These are phyloP conservation scores for Fragaria ananassa DNA, from an alignment of 306 rosid species.

Conservation along the genomic window DNA sequence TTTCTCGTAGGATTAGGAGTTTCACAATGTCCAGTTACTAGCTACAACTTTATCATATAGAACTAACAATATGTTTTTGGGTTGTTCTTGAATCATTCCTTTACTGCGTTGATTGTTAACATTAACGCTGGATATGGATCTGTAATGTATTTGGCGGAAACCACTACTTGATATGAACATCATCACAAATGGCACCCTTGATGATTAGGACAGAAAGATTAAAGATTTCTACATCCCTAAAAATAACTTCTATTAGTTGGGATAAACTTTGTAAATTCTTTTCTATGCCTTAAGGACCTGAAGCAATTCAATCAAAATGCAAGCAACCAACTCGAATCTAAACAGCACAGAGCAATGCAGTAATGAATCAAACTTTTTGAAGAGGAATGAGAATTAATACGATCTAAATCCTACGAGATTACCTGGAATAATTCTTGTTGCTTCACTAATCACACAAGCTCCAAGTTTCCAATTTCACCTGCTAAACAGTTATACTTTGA, in stretches of 20 bases:
- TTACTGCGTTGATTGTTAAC: neutral
- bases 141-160: neutral
- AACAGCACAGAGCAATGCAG: neutral
- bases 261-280: too few species aligned
- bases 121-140: neutral
- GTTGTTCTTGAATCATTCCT: neutral
- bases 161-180: neutral
- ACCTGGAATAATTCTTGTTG: neutral
- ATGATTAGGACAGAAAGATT: too few species aligned
- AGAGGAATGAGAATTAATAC: too few species aligned
- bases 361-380: neutral
- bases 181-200: too few species aligned
- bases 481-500: neutral
- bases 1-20: constrained; percentile 6
- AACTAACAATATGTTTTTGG: neutral
- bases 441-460: neutral
- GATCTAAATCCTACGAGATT: neutral
- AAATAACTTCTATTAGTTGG: too few species aligned
- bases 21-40: neutral
- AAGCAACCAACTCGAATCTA: neutral
- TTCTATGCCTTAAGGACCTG: too few species aligned
- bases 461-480: neutral
- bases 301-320: neutral
- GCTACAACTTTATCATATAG: neutral
- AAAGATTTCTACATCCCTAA: too few species aligned